These are phyloP conservation scores for Naematelia encephala DNA, from an alignment of 768 basidiomycete genomes.

Conservation along the genomic window DNA sequence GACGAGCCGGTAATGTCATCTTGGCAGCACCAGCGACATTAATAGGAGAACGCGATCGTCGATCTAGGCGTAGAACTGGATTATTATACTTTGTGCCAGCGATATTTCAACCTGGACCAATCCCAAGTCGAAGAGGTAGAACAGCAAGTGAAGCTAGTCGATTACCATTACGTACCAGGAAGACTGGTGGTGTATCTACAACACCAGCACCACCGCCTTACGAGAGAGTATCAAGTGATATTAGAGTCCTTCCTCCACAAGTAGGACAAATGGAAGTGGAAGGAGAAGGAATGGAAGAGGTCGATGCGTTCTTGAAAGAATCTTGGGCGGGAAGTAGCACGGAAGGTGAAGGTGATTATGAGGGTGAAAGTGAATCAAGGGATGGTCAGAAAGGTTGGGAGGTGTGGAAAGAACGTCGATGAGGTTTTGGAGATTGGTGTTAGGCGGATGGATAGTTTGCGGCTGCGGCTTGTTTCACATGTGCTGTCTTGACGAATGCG, in stretches of 20 bases:
- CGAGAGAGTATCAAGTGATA: constrained; percentile 6
- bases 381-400: neutral
- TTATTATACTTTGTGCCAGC: constrained; percentile 40
- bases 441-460: too few species aligned
- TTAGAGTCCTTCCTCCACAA: neutral
- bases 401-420: neutral
- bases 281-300: constrained; percentile 22
- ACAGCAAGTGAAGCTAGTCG: constrained; percentile 34
- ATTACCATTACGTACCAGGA: constrained; percentile 19
- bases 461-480: too few species aligned
- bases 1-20: constrained; percentile 39
- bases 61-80: constrained; percentile 16
- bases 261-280: neutral
- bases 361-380: neutral
- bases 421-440: neutral
- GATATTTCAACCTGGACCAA: constrained; percentile 22
- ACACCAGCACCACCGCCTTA: constrained; percentile 26
- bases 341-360: neutral
- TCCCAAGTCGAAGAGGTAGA: constrained; percentile 16
- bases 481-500: too few species aligned
- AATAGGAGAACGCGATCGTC: constrained; percentile 10
- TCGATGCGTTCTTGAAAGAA: constrained; percentile 27
- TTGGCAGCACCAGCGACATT: constrained; percentile 36
- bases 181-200: constrained; percentile 4
- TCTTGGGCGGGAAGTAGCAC: constrained; percentile 6